Base-by-base conservation (phyloP, 2,329 filamentous ascomycete genomes). In the Verticillium longisporum region DNA sequence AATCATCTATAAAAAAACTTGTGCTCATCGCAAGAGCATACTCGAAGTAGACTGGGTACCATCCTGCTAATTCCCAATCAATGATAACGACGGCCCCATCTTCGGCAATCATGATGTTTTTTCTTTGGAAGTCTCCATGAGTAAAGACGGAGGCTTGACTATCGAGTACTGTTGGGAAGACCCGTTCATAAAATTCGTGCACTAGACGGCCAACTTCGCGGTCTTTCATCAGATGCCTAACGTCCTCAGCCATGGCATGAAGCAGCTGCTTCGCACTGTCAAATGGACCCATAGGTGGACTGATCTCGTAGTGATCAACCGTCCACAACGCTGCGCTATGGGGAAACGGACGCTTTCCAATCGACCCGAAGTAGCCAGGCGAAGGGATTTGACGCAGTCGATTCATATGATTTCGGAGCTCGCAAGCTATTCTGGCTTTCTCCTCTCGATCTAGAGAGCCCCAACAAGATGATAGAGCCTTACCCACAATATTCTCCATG, bases 41-140 rank as follows among this genome's bases (percentile, higher is more conserved):
- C 61, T 69, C 67, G 66, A 64, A 70, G 54, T 66, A 70, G 1
- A 14, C 61, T 1, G 66, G 68, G 62, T 65, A 68, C 67, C 62
- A 70, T 1, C 61, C 65, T 5, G 67, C 62, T 53, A 60, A 61
- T 41, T 69, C 68, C 68, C 65, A 67, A 55, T 68, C 67, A 36
- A 68, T 62, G 7, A 69, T 59, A 3, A 64, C 57, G 7, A 61
- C 7, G n/a, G 56, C 26, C 3, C 63, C 64, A 31, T 66, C 63
- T 11, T 59, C 41, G 15, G 56, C 37, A 9, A 65, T 21, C 3
- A 68, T 63, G 7, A 68, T 56, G 15, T 66, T 69, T 57, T 69
- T 68, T 32, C 66, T 63, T 59, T 69, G 67, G 1, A 68, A 61
- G 57, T 68, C 67, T 13, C 62, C 62, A 54, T 69, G 62, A 1